Conservation (phyloP, 1,284 basidiomycete genomes). For the Fomitiporia mediterranea region DNA sequence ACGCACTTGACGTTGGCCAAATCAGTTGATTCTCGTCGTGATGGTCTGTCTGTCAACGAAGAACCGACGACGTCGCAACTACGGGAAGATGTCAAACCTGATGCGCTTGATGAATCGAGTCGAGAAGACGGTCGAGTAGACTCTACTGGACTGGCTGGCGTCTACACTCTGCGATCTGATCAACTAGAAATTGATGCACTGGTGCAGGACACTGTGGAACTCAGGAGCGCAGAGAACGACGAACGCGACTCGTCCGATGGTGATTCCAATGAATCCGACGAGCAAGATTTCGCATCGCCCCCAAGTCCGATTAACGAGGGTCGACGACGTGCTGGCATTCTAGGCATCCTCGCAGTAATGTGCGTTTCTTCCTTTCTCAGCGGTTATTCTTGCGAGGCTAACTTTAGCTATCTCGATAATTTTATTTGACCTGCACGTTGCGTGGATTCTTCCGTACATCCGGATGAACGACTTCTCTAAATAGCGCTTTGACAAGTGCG, state of each 20-base stretch:
- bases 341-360: slow-evolving; percentile 1
- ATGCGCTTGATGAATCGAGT: background rate
- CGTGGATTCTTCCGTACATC: background rate
- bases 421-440: background rate
- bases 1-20: background rate
- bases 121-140: no score
- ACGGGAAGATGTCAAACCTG: background rate
- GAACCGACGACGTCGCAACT: background rate
- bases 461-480: background rate
- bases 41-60: background rate
- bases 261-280: background rate
- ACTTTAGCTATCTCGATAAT: background rate
- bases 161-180: no score
- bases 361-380: slow-evolving; percentile 2
- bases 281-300: background rate
- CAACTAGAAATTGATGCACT: no score
- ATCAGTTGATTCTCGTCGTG: background rate
- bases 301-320: background rate
- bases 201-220: background rate
- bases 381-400: background rate
- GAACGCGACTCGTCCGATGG: background rate
- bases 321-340: background rate
- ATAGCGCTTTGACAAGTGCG: background rate
- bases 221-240: background rate
- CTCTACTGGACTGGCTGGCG: no score